Percentiles rank a stretch among this genome's conserved stretches.
phyloP scores from a whole-genome alignment of 805 yeast species.

The Candida sithepensis region DNA sequence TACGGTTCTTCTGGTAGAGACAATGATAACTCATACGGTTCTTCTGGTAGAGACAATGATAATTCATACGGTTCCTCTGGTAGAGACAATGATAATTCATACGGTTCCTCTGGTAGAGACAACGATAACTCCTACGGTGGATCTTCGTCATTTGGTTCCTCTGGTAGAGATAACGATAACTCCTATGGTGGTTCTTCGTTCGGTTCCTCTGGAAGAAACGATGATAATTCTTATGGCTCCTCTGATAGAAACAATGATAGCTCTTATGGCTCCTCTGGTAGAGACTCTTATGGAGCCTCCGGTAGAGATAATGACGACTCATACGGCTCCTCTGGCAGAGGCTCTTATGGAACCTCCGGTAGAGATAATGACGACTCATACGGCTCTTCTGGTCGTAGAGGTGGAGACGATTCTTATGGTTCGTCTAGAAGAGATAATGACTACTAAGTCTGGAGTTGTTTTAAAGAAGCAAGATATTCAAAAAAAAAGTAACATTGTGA shows the following conservation, averaged over 20 bases:
- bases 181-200: conserved; percentile 10
- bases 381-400: conserved; percentile 31
- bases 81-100: conserved; percentile 27
- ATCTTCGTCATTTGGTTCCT: conserved; percentile 30
- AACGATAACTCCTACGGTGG: conserved; percentile 19
- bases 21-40: conserved; percentile 22
- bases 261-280: conserved; percentile 29
- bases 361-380: conserved; percentile 15
- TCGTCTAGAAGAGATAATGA: conserved; percentile 19
- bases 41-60: conserved; percentile 29
- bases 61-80: conserved; percentile 31
- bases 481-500: not conserved
- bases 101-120: conserved; percentile 27
- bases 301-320: conserved; percentile 19
- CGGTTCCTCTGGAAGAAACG: conserved; percentile 13
- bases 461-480: too few relatives aligned
- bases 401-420: conserved; percentile 30
- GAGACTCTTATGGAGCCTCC: conserved; percentile 18
- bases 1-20: conserved; percentile 25
- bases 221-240: conserved; percentile 32
- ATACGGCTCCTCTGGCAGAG: too few relatives aligned
- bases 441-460: conserved; percentile 15
- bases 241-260: conserved; percentile 23
- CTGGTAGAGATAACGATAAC: conserved; percentile 5
- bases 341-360: conserved; percentile 22